Percentiles rank a stretch among this genome's conserved stretches.
Conservation (phyloP, 73 alveolate genomes). For the Blepharisma japonicum region DNA sequence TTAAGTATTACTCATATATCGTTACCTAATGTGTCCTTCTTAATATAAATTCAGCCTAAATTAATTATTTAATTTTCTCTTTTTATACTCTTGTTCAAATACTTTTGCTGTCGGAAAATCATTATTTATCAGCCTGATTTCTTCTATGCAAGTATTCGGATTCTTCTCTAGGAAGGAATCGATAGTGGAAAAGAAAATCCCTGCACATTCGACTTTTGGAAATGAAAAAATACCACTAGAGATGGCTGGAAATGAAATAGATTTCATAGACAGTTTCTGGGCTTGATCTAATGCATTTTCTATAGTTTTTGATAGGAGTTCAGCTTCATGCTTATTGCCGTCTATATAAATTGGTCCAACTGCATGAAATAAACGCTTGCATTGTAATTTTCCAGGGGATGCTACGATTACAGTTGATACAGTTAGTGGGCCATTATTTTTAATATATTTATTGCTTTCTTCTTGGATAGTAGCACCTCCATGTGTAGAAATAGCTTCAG, state of each 20-base stretch:
- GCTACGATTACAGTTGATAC: constrained; percentile 67
- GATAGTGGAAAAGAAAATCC: background rate
- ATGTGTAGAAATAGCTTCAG: constrained; percentile 70
- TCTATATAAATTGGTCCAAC: background rate
- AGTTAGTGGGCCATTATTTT: constrained; percentile 41
- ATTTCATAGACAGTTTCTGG: background rate
- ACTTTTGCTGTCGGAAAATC: background rate
- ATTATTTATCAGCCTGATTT: background rate
- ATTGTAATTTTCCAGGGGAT: constrained; percentile 71
- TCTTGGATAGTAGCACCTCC: constrained; percentile 76
- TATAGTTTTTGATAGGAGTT: constrained; percentile 6
- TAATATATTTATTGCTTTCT: constrained; percentile 55
- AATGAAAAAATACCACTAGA: constrained; percentile 53
- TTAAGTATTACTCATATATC: background rate
- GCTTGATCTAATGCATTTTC: constrained; percentile 30
- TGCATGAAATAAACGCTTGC: constrained; percentile 61
- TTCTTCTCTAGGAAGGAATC: no score
- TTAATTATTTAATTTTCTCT: background rate
- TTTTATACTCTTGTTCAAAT: background rate
- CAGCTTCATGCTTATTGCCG: background rate
- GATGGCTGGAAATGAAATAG: constrained; percentile 55
- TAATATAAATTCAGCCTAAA: no score
- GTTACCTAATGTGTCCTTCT: no score
- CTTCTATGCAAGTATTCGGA: background rate
- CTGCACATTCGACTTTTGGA: constrained; percentile 43